Evolutionary conservation across 306 rosid genomes (phyloP).

Genomic region (Cercis canadensis): DNA sequence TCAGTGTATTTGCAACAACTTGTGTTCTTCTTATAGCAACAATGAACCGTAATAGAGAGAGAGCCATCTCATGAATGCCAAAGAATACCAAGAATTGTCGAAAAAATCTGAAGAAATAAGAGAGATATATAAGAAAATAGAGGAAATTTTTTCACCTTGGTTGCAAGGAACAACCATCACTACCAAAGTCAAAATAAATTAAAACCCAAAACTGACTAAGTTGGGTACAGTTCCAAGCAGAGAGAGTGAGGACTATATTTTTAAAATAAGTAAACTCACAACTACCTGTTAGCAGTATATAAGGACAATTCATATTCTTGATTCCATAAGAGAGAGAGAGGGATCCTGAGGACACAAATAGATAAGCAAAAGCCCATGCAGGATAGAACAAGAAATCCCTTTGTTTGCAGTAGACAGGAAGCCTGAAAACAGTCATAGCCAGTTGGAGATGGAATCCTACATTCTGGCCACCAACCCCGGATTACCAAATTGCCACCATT

Average conservation of each 20-base stretch:
- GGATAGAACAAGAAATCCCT: slow-evolving; percentile 80
- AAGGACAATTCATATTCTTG: slow-evolving; percentile 69
- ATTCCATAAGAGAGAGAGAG: slow-evolving; percentile 69
- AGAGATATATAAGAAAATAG: background rate
- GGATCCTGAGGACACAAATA: slow-evolving; percentile 78
- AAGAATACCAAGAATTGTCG: slow-evolving; percentile 58
- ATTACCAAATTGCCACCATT: slow-evolving; percentile 63
- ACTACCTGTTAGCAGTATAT: slow-evolving; percentile 78
- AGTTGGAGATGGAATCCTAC: too few species aligned
- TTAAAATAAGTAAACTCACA: slow-evolving; percentile 12
- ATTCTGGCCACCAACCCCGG: too few species aligned
- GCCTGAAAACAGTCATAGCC: slow-evolving; percentile 61
- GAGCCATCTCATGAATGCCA: slow-evolving; percentile 68
- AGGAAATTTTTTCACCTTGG: background rate
- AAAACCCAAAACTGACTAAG: background rate
- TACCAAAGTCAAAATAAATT: background rate
- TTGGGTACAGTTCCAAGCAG: background rate
- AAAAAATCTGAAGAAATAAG: slow-evolving; percentile 57
- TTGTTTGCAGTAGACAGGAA: slow-evolving; percentile 76
- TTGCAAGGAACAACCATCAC: background rate
- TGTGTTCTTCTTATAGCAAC: slow-evolving; percentile 61
- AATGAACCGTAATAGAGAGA: slow-evolving; percentile 65
- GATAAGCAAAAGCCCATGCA: slow-evolving; percentile 81
- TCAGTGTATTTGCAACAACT: slow-evolving; percentile 56
- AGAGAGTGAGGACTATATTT: background rate